These are phyloP conservation scores for Cordyceps farinosa DNA, from an alignment of 2,329 filamentous ascomycete genomes.

Conservation along the genomic window DNA sequence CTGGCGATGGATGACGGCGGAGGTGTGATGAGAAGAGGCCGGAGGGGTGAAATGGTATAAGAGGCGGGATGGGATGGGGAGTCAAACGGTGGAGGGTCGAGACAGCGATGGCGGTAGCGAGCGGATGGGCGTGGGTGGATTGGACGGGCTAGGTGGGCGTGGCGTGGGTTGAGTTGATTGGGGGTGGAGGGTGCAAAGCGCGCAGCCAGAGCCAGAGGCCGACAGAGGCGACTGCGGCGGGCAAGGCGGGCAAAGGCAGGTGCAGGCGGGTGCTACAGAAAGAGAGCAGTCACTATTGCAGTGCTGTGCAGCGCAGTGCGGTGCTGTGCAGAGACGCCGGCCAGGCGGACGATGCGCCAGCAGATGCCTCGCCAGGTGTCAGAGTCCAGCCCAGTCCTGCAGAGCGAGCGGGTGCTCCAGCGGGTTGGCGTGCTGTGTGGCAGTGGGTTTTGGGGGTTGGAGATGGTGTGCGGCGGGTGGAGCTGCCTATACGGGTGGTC, in stretches of 20 bases:
- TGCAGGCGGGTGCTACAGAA: too few species aligned
- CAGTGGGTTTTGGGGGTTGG: not conserved
- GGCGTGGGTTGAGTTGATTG: not conserved
- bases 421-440: not conserved
- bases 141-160: not conserved
- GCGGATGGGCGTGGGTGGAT: not conserved
- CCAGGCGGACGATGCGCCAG: not conserved
- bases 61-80: constrained; percentile 12
- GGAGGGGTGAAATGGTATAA: constrained; percentile 15
- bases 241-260: too few species aligned
- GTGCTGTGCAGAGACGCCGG: not conserved
- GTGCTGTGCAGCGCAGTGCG: not conserved
- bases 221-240: too few species aligned
- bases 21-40: constrained; percentile 2
- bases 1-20: constrained; percentile 1
- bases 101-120: constrained; percentile 5
- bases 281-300: not conserved
- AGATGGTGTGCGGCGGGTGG: constrained; percentile 8
- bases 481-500: constrained; percentile 11
- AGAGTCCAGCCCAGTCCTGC: too few species aligned
- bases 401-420: not conserved
- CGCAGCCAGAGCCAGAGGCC: too few species aligned
- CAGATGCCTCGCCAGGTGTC: not conserved
- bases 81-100: not conserved
- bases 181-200: not conserved